phyloP scores from a whole-genome alignment of 306 rosid genomes.

The Abrus precatorius region DNA sequence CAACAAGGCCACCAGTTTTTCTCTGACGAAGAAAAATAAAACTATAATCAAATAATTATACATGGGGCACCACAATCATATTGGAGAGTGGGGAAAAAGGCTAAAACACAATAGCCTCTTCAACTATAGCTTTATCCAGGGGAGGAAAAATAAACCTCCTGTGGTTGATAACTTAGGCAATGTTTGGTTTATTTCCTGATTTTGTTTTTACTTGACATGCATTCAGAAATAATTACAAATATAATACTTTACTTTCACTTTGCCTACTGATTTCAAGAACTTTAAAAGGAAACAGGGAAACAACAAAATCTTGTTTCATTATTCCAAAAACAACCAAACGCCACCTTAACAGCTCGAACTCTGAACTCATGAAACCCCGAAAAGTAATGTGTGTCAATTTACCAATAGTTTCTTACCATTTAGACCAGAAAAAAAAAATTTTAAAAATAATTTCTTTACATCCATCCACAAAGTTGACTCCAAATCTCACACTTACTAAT shows the following conservation, averaged over 20 bases:
- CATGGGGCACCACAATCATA: slow-evolving; percentile 8
- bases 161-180: background rate
- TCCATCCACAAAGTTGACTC: slow-evolving; percentile 6
- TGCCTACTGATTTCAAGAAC: background rate
- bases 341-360: background rate
- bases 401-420: no score
- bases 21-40: slow-evolving; percentile 58
- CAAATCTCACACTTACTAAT: background rate
- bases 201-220: background rate
- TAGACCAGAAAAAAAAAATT: background rate
- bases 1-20: slow-evolving; percentile 94
- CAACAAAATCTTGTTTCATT: background rate
- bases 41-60: slow-evolving; percentile 44
- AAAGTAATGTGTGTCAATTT: background rate
- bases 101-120: background rate
- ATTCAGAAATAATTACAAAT: background rate
- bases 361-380: background rate
- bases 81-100: background rate
- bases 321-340: background rate
- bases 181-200: background rate
- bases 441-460: no score
- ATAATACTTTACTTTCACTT: background rate
- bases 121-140: background rate
- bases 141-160: background rate
- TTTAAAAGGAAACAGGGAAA: background rate